Conservation (phyloP, 2,329 filamentous ascomycete genomes). For the Corynespora cassiicola region DNA sequence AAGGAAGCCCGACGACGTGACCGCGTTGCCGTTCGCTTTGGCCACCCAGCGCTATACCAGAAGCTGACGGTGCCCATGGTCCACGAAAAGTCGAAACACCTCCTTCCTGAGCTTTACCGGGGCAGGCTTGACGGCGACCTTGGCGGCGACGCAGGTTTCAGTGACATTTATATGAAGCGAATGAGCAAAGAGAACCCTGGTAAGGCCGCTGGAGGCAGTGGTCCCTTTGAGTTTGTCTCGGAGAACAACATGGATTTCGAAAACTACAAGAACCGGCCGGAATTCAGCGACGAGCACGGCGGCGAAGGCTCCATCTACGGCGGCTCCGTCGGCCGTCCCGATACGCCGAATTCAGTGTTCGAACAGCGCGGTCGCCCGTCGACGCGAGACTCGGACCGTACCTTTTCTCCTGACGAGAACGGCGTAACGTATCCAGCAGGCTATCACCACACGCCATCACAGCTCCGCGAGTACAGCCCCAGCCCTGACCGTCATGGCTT, state of each 20-base stretch:
- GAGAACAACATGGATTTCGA: conserved; percentile 88
- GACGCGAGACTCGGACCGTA: conserved; percentile 35
- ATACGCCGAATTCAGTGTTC: conserved; percentile 60
- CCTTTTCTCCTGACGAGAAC: conserved; percentile 30
- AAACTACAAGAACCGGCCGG: conserved; percentile 87
- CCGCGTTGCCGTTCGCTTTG: conserved; percentile 78
- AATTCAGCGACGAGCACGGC: conserved; percentile 88
- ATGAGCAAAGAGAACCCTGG: conserved; percentile 71
- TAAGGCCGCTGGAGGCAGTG: conserved; percentile 48
- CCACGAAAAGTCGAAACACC: conserved; percentile 84
- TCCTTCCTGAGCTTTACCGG: conserved; percentile 84
- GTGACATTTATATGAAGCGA: conserved; percentile 82
- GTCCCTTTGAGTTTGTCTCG: conserved; percentile 86
- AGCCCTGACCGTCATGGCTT: conserved; percentile 33
- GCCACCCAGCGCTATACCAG: conserved; percentile 88
- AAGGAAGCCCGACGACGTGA: conserved; percentile 61
- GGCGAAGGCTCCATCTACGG: conserved; percentile 68
- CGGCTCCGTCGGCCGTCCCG: conserved; percentile 64
- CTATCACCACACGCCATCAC: conserved; percentile 54
- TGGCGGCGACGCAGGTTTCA: conserved; percentile 72
- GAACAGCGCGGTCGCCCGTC: conserved; percentile 28
- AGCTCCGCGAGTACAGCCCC: conserved; percentile 51
- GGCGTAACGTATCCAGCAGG: conserved; percentile 54
- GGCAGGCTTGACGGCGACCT: conserved; percentile 74
- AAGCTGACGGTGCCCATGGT: conserved; percentile 95